Evolutionary conservation across 306 rosid species (phyloP).

Genomic region (Inga oerstediana): DNA sequence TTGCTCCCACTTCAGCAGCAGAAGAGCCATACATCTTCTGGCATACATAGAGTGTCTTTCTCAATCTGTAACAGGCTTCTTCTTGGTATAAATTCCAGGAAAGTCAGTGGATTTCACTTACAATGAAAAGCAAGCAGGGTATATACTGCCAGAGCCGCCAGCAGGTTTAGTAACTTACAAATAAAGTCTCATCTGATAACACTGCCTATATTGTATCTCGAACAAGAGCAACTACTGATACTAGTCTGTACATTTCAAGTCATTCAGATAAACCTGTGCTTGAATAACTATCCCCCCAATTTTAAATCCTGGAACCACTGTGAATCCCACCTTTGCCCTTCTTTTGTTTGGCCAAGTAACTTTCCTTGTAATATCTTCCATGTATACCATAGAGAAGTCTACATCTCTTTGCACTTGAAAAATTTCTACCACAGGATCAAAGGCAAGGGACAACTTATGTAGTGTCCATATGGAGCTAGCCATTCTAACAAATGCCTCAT

Average conservation of each 20-base stretch:
- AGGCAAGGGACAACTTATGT: conserved; percentile 79
- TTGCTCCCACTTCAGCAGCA: conserved; percentile 29
- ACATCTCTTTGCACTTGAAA: conserved; percentile 84
- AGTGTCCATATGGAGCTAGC: conserved; percentile 90
- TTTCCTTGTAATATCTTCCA: conserved; percentile 85
- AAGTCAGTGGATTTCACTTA: conserved; percentile 23
- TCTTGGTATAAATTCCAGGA: conserved; percentile 6
- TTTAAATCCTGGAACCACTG: conserved; percentile 92
- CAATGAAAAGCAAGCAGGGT: conserved; percentile 10
- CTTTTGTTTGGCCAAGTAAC: conserved; percentile 56
- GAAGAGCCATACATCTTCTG: conserved; percentile 28
- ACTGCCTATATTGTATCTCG: conserved; percentile 15
- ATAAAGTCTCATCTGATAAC: conserved; percentile 18
- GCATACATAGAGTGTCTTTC: conserved; percentile 18
- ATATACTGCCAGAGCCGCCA: conserved; percentile 24
- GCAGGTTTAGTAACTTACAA: conserved; percentile 10
- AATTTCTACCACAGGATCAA: conserved; percentile 77
- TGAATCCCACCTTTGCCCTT: conserved; percentile 80
- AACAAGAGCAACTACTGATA: conserved; percentile 19
- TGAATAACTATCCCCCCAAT: conserved; percentile 74
- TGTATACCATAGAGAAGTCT: conserved; percentile 82
- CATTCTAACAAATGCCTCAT: conserved; percentile 86
- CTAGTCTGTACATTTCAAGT: conserved; percentile 49
- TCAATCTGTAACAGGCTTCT: not conserved
- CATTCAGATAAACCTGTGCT: conserved; percentile 76